Base-by-base conservation (phyloP, 768 basidiomycete genomes). In the Cyclocybe cylindracea region DNA sequence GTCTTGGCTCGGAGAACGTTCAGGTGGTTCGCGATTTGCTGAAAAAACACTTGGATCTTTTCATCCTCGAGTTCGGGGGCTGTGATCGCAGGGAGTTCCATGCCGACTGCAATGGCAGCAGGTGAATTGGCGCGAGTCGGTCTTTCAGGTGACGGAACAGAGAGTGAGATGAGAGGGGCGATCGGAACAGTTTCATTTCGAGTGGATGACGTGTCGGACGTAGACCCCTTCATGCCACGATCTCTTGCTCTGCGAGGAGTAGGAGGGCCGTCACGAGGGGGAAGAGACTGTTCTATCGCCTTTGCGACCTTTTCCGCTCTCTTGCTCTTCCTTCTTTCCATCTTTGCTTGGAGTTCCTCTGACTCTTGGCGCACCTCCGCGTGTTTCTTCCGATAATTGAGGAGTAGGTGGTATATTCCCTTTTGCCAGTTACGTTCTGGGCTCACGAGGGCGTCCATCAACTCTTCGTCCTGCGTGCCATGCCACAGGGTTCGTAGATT, bases 401-500 rank as follows among this genome's bases (percentile, higher is more conserved):
- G 76, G n/a, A 99, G 78, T 4, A 98, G 73, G 63, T 91, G 86
- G 69, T 99, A 99, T 43, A 98, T 90, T 0, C 91, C 92, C 70
- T 99, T 98, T 67, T 98, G 93, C 90, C 93, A 95, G 29, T 89
- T 95, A 45, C 84, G 84, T 49, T 86, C 83, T 46, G 72, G 61
- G 60, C 78, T 85, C 63, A 70, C 77, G 61, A 99, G 73, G 47
- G 81, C 85, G 44, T 80, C 76, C 44, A 85, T 75, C 48, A 98
- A 84, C 31, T 88, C 85, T 8, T 80, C 78, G 48, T 95, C 91
- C 2, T 84, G 71, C 1, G 84, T 82, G 7, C 83, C 90, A 50
- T 88, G 85, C 94, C 94, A 99, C n/a, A 99, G 77, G 3, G 93
- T 94, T 58, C 83, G 84, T 19, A 99, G 70, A 69, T 98, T 98